Base-by-base conservation (phyloP, 192 early-diverging fungal species). In the Coemansia sp. region DNA sequence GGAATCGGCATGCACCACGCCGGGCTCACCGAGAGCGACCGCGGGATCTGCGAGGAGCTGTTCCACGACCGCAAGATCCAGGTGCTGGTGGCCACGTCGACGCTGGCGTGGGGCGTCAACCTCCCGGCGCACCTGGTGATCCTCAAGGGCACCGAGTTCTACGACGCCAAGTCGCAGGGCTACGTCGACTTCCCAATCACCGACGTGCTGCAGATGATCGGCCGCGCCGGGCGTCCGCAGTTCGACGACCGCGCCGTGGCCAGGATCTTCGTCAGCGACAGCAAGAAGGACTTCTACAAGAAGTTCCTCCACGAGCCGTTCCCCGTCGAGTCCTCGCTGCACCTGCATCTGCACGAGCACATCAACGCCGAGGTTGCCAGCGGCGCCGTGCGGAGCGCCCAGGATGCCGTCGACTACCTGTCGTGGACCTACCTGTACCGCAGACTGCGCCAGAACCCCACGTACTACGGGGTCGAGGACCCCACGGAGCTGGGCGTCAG, bases 141-240 rank as follows among this genome's bases (percentile, higher is more conserved):
- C 32, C 89, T 99, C 57, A 98, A 98, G 77, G 98, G 98, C 16
- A 99, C 98, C 0, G 96, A 99, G 80, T 98, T 86, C 64, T 99
- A 91, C 73, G 96, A 99, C 71, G 93, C 93, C 54, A 94, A 93
- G 70, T 84, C 87, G 13, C 86, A 89, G 16, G 89, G 91, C 0
- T 99, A 98, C 72, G 94, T 96, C 10, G 98, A 99, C 68, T 95
- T 93, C 67, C 96, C 96, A 0, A 95, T 98, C 63, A 98, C 98
- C 9, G 96, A 99, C 76, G 92, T 99, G 8, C 79, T 98, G 50
- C 98, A 98, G 79, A 99, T 98, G 96, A 95, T 99, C 88, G 98
- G 96, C 18, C 91, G 96, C 65, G 98, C 98, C 7, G 96, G 89
- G 19, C 89, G 98, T 49, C 96, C 95, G 9, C 95, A 98, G 82